A percentile compares a stretch with the other conserved stretches of the same genome.
These are phyloP conservation scores for Solanum paucissectum DNA, from an alignment of 257 asterid genomes.

Conservation along the genomic window DNA sequence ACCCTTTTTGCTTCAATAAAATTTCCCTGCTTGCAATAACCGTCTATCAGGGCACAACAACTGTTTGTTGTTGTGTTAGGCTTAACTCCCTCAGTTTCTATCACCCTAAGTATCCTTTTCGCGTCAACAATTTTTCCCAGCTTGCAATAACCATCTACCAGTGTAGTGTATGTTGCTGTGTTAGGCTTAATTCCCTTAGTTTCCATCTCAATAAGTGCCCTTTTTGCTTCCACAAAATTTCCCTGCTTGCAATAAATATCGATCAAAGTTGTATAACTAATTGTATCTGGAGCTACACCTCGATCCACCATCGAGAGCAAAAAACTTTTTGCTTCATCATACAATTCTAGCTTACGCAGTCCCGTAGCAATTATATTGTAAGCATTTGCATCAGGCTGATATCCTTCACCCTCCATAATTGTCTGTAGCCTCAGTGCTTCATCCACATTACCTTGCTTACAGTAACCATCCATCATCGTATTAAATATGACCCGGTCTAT, in stretches of 20 bases:
- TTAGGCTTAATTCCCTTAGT: slow-evolving; percentile 15
- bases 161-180: slow-evolving; percentile 13
- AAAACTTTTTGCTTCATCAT: slow-evolving; percentile 52
- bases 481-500: slow-evolving; percentile 50
- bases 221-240: slow-evolving; percentile 42
- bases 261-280: slow-evolving; percentile 34
- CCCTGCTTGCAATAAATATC: slow-evolving; percentile 70
- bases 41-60: neutral
- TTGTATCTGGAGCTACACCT: slow-evolving; percentile 32
- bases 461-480: slow-evolving; percentile 72
- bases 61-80: neutral
- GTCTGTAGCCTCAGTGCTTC: slow-evolving; percentile 47
- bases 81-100: neutral
- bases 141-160: neutral
- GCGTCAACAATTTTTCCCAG: neutral
- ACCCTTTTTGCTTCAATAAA: neutral
- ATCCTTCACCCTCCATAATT: slow-evolving; percentile 65
- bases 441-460: slow-evolving; percentile 61
- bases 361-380: slow-evolving; percentile 57
- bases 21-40: neutral
- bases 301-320: slow-evolving; percentile 50
- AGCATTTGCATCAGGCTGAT: slow-evolving; percentile 47
- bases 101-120: neutral
- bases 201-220: slow-evolving; percentile 12
- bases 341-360: slow-evolving; percentile 36